These are phyloP conservation scores for Phaffia australis DNA, from an alignment of 768 basidiomycete genomes.

Conservation along the genomic window DNA sequence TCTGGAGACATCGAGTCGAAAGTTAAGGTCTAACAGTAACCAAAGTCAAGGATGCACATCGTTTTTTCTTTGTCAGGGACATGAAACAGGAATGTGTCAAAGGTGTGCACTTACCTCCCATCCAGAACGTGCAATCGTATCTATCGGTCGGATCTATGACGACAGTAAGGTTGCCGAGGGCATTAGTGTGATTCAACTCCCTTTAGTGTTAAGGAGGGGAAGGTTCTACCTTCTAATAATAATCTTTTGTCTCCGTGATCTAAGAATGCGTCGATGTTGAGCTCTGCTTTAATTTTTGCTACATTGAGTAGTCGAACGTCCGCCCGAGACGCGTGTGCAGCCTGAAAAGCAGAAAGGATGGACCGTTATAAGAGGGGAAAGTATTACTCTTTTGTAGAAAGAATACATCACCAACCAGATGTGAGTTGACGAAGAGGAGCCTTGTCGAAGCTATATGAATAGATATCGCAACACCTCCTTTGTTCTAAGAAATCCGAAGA, in stretches of 20 bases:
- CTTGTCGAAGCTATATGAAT: slow-evolving; percentile 15
- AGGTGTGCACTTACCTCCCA: not conserved
- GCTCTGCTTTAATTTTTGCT: slow-evolving; percentile 23
- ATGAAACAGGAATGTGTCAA: not conserved
- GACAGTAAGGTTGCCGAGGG: not conserved
- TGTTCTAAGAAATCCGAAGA: not conserved
- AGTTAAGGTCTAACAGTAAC: slow-evolving; percentile 15
- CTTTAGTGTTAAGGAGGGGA: no score
- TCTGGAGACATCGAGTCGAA: slow-evolving; percentile 21
- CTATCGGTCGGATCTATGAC: slow-evolving; percentile 20
- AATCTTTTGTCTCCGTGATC: slow-evolving; percentile 15
- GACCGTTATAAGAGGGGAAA: not conserved
- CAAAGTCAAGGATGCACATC: not conserved
- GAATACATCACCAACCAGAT: slow-evolving; percentile 11
- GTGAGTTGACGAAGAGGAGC: slow-evolving; percentile 25
- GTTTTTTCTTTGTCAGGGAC: not conserved
- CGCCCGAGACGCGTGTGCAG: slow-evolving; percentile 13
- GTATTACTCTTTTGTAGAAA: not conserved
- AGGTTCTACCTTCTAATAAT: slow-evolving; percentile 11
- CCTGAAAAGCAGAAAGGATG: not conserved
- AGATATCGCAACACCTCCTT: slow-evolving; percentile 23
- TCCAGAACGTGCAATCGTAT: slow-evolving; percentile 24
- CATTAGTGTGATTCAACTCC: no score
- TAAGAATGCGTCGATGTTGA: slow-evolving; percentile 20
- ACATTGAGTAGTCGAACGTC: slow-evolving; percentile 25